Evolutionary conservation across 352 stramenopile species (phyloP), one percentile per base, ranked within the genome.

Genomic region (Phytophthora cactorum): DNA sequence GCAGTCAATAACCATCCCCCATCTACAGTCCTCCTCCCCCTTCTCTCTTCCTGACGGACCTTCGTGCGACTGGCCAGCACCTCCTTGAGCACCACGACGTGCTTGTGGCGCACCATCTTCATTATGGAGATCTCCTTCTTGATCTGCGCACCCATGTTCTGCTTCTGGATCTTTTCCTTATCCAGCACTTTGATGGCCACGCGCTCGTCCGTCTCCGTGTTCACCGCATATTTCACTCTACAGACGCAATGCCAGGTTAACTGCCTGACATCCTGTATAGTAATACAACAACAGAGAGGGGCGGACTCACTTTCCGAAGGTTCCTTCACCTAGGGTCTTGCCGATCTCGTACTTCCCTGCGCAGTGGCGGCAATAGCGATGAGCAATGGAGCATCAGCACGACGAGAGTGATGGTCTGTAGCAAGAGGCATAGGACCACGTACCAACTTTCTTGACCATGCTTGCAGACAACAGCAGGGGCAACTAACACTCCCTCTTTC

Each of bases 51-150:
- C 10, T 8, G 41, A 50, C 64, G 3, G 54, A 99, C 98, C 69
- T 98, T 99, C n/a, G 92, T 98, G 66, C 93, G 90, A 74, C 84
- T 97, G 39, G 95, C 95, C 15, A 99, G 81, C 66, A 97, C 90
- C 62, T 97, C 88, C 36, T 80, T 89, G 41, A 96, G 83, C 72
- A 95, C 88, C 49, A 96, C 88, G n/a, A 96, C 85, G 73, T 96
- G 86, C 66, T 84, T 86, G 76, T 96, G 86, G 75, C 88, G 86
- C 76, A 96, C 92, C 78, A 98, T 98, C 82, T 98, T 99, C 96
- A 99, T 99, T 65, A 99, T 98, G 10, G 92, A 98, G 67, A 99
- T 99, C 84, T 99, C 97, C 75, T 98, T 98, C 80, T 99, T 99
- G 74, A 99, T 97, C 82, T 99, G 97, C 32, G 94, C 91, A 14